A percentile compares a stretch with the other conserved stretches of the same genome.
Evolutionary conservation across 768 basidiomycete species (phyloP).

Genomic region (Exsudoporus frostii): DNA sequence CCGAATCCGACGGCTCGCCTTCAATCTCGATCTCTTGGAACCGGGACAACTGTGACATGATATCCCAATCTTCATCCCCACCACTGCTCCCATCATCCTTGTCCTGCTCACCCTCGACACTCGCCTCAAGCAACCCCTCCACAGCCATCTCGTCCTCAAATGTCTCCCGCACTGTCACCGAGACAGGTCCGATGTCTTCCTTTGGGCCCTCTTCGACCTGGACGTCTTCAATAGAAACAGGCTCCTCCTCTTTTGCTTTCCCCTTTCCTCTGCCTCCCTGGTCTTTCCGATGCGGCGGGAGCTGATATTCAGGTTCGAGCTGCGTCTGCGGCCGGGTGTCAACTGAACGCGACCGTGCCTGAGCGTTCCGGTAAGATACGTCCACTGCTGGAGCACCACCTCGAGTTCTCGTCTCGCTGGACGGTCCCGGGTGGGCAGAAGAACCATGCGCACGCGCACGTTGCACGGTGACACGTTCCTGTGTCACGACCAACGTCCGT

Average conservation of each 20-base stretch:
- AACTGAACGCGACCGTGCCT: conserved; percentile 22
- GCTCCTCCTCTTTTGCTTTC: conserved; percentile 1
- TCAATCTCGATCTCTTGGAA: conserved; percentile 9
- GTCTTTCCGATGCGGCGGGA: neutral
- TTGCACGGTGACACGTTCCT: neutral
- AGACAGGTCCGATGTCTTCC: neutral
- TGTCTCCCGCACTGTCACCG: conserved; percentile 4
- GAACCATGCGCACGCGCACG: conserved; percentile 8
- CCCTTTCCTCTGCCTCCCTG: conserved; percentile 1
- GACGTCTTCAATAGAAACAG: conserved; percentile 5
- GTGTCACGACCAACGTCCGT: conserved; percentile 1
- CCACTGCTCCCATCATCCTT: neutral
- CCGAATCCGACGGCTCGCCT: conserved; percentile 24
- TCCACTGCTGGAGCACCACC: neutral
- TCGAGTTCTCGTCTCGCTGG: neutral
- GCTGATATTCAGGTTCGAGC: neutral
- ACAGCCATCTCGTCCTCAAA: conserved; percentile 23
- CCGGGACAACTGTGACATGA: neutral
- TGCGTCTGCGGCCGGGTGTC: conserved; percentile 6
- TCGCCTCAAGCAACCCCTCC: conserved; percentile 20
- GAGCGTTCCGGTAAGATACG: conserved; percentile 18
- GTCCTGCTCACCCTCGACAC: neutral
- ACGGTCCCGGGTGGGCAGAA: conserved; percentile 14
- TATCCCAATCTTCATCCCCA: neutral
- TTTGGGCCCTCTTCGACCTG: neutral